Conservation (phyloP, 31 red algal species). For the Bonnemaisonia californica region DNA sequence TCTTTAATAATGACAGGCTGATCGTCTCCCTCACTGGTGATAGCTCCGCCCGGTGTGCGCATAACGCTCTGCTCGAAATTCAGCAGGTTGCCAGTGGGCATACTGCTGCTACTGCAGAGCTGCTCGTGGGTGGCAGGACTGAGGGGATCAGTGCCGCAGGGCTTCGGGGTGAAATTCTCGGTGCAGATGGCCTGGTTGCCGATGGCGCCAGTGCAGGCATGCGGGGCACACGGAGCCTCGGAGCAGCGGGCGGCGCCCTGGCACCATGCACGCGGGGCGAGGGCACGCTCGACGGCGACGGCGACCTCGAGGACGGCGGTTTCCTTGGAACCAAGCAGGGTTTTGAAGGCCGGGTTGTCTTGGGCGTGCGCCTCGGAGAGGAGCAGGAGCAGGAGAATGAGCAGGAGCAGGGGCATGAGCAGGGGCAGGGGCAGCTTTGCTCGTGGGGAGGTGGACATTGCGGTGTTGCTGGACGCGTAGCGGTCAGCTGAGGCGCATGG, state of each 20-base stretch:
- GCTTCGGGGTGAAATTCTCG: background rate
- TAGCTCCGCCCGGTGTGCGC: background rate
- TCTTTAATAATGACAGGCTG: background rate
- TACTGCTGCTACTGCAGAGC: background rate
- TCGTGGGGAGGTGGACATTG: too few relatives aligned
- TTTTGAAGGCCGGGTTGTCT: background rate
- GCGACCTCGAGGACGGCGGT: background rate
- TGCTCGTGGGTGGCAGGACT: background rate
- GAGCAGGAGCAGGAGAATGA: background rate
- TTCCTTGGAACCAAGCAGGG: background rate
- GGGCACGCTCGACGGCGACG: background rate
- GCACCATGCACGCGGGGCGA: background rate
- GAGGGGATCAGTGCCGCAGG: background rate
- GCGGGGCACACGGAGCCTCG: background rate
- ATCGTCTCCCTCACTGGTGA: background rate
- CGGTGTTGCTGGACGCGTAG: too few relatives aligned
- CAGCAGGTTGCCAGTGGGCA: background rate
- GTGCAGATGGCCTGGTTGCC: background rate
- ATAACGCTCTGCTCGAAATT: background rate
- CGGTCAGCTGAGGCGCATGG: too few relatives aligned
- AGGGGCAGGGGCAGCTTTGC: too few relatives aligned
- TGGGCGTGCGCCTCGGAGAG: background rate
- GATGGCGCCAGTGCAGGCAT: background rate
- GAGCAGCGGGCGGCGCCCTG: background rate
- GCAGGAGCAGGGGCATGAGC: too few relatives aligned